A percentile compares a stretch with the other conserved stretches of the same genome.
phyloP scores from a whole-genome alignment of 768 basidiomycete genomes.

The Trametes villosa region DNA sequence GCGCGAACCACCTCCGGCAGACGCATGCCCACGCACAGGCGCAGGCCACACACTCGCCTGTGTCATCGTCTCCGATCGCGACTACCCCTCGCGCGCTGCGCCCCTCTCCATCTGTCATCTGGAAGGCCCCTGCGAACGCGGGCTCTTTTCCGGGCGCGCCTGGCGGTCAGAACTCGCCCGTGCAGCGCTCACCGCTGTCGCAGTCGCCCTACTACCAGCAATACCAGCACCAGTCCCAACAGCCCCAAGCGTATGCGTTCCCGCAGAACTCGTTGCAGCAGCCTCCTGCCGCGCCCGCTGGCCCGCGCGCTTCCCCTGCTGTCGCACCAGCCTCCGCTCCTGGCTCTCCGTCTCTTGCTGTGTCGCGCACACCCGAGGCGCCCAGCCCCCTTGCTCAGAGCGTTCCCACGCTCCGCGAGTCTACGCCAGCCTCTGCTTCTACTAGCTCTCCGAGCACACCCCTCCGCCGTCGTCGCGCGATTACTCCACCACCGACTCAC shows the following conservation, averaged over 20 bases:
- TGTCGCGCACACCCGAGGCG: background rate
- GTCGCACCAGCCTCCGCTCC: background rate
- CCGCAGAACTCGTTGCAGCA: background rate
- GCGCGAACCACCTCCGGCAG: slow-evolving; percentile 6
- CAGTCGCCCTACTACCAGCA: background rate
- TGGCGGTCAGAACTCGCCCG: background rate
- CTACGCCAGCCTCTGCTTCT: background rate
- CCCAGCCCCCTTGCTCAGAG: background rate
- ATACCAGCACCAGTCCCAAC: background rate
- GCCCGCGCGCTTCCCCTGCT: background rate
- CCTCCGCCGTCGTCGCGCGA: slow-evolving; percentile 7
- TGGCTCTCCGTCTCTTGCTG: background rate
- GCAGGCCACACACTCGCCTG: slow-evolving; percentile 1
- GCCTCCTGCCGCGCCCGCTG: background rate
- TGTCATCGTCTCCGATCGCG: background rate
- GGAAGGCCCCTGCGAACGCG: slow-evolving; percentile 12
- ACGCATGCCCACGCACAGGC: slow-evolving; percentile 8
- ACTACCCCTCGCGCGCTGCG: slow-evolving; percentile 8
- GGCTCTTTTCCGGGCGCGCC: background rate
- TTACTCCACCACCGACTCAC: slow-evolving; percentile 6
- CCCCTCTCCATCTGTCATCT: slow-evolving; percentile 19
- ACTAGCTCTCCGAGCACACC: background rate
- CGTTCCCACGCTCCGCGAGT: background rate
- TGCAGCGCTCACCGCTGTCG: slow-evolving; percentile 8
- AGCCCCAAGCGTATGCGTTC: background rate